Percentiles rank a stretch among this genome's conserved stretches.
Conservation (phyloP, 192 early-diverging fungal genomes). For the Coemansia interrupta region DNA sequence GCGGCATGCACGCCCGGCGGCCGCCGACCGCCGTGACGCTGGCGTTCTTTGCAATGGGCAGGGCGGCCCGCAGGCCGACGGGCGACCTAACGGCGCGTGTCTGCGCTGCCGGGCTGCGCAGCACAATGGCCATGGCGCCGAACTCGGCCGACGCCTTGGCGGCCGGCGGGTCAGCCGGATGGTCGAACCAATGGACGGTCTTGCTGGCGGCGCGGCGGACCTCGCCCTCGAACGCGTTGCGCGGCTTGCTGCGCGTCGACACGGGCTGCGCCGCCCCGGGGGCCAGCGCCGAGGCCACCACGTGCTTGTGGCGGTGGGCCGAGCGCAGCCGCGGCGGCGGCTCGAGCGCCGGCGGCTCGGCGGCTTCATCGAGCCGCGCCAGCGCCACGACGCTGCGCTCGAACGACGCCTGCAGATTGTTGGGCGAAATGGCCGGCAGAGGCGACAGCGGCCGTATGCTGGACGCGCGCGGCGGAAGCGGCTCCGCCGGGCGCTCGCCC, state of each 20-base stretch:
- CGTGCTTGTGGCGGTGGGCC: constrained; percentile 4
- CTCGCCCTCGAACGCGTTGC: neutral
- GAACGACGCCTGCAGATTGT: constrained; percentile 50
- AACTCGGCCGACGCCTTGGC: constrained; percentile 31
- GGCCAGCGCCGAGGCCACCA: constrained; percentile 16
- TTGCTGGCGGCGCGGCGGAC: constrained; percentile 8
- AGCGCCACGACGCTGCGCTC: constrained; percentile 43
- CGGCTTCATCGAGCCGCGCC: constrained; percentile 23
- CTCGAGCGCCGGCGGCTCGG: constrained; percentile 7
- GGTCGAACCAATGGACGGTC: constrained; percentile 43
- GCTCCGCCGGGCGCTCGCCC: constrained; percentile 3
- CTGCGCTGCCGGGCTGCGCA: constrained; percentile 33
- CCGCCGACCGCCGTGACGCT: constrained; percentile 46
- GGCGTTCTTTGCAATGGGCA: constrained; percentile 16
- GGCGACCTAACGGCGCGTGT: constrained; percentile 23
- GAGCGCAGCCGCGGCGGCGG: constrained; percentile 37
- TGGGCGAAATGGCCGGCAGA: constrained; percentile 40
- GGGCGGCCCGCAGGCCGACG: no score
- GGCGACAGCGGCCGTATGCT: constrained; percentile 40
- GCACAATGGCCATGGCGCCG: constrained; percentile 41
- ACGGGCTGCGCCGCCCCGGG: no score
- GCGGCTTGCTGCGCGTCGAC: no score
- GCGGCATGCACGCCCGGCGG: neutral
- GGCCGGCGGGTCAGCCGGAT: neutral
- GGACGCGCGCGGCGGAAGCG: constrained; percentile 11